These are phyloP conservation scores for Albugo laibachii DNA, from an alignment of 352 stramenopile genomes.

Conservation along the genomic window DNA sequence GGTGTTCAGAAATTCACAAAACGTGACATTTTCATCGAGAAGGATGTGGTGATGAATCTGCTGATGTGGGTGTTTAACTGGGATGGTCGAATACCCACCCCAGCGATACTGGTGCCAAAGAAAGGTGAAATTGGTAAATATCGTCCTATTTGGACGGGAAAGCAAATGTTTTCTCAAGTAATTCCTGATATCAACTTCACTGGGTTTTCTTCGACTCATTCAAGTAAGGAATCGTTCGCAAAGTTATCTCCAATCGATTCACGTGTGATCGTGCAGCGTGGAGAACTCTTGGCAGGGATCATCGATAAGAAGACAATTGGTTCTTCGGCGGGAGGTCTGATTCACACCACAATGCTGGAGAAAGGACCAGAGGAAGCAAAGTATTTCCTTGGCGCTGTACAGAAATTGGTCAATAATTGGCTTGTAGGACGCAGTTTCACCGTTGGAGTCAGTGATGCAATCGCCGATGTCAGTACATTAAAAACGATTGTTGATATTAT, in stretches of 20 bases:
- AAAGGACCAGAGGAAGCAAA: slow-evolving; percentile 81
- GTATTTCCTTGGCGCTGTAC: slow-evolving; percentile 82
- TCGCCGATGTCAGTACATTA: slow-evolving; percentile 95
- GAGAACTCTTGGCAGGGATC: slow-evolving; percentile 92
- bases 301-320: slow-evolving; percentile 99
- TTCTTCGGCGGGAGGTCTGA: slow-evolving; percentile 89
- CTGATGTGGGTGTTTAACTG: slow-evolving; percentile 96
- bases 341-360: slow-evolving; percentile 94
- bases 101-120: slow-evolving; percentile 92
- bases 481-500: slow-evolving; percentile 98
- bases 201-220: slow-evolving; percentile 88
- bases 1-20: slow-evolving; percentile 97
- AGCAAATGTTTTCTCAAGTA: slow-evolving; percentile 96
- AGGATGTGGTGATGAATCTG: slow-evolving; percentile 95
- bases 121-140: slow-evolving; percentile 74
- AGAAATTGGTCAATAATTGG: slow-evolving; percentile 98
- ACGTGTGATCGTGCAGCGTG: slow-evolving; percentile 93
- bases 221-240: slow-evolving; percentile 78
- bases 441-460: slow-evolving; percentile 96
- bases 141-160: slow-evolving; percentile 91
- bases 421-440: slow-evolving; percentile 95
- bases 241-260: slow-evolving; percentile 91
- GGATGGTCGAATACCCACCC: slow-evolving; percentile 93
- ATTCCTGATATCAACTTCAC: slow-evolving; percentile 94
- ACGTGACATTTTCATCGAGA: slow-evolving; percentile 93